Base-by-base conservation (phyloP, 306 rosid species). In the Vachellia collinsii region DNA sequence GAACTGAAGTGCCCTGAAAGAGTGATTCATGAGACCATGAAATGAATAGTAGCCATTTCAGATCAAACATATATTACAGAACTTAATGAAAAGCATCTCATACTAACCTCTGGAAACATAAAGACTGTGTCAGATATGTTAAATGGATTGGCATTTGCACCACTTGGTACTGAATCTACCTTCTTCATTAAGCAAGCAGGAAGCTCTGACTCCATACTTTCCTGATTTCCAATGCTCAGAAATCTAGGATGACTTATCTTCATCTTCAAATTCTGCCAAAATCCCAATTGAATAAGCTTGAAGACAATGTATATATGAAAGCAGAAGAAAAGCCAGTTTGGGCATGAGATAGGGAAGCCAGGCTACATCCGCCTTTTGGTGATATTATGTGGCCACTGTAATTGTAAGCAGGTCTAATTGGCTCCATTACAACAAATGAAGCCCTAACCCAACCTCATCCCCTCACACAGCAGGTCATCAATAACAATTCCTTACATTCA, bases 171-270 rank as follows among this genome's bases (percentile, higher is more conserved):
- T 46, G 89, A 84, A 81, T 66, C 83, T 51, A 34, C 80, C 67
- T 62, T 86, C 84, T 90, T 91, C 82, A 87, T 91, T 82, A 93
- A 79, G 87, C 97, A 89, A 69, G 90, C 85, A 74, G 98, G 97
- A 88, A 93, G 91, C 61, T 89, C 89, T 46, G 79, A 44, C 69
- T 86, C 83, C 83, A 84, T 82, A 83, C 82, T 85, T 83, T 85
- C 96, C 81, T 19, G 90, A 72, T 82, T 85, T 83, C 98, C 99
- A 63, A 90, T 75, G 77, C 77, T 88, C 79, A 96, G 50, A 82
- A 93, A 96, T 86, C 97, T 90, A 54, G 97, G 91, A 88, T 92
- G 91, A 83, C 92, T 96, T 83, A 96, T 85, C 90, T 90, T 96
- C 92, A 96, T 86, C 86, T 96, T 96, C 85, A 96, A 83, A 88